Evolutionary conservation across 2,329 filamentous ascomycete species (phyloP), one percentile per base, ranked within the genome.

Genomic region (Penicillium sp.): DNA sequence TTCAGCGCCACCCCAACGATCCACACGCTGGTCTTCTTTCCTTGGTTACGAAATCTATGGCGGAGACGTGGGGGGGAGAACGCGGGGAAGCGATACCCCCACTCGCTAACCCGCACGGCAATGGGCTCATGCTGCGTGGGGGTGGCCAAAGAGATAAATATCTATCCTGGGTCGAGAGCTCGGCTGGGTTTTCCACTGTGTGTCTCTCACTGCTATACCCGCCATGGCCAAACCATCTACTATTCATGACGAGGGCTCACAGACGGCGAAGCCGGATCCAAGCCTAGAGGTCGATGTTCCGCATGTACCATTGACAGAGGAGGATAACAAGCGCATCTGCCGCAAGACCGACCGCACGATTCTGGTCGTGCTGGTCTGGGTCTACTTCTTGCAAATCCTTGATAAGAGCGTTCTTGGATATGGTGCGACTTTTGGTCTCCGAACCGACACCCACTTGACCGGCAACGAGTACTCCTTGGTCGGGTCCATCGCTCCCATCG

Each of bases 291-390:
- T 58, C 33, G 63, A 65, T 19, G 60, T 64, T 2, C 66, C 65
- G 7, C 70, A 70, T 2, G 62, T 74, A 7, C 63, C 68, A 5
- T 51, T 76, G 48, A 76, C 73, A 0, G 74, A 76, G 26, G 70
- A 71, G 35, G 75, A 76, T 42, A 84, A 82, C 73, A 82, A 79
- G 64, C 81, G 82, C 10, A 88, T 89, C 62, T 80, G 83, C 28
- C 81, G 80, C 45, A 88, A 88, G 73, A 89, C 86, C 0, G 87
- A 89, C 69, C 80, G 79, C 52, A 79, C 80, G 30, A 86, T 90
- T 57, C 78, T 89, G 1, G 38, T 74, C 14, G 73, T 81, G 22
- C 68, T 81, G 8, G 68, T 77, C n/a, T 81, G 79, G 79, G 77
- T 80, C 8, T 81, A 81, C 60, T 80, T 81, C 62, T 66, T 81